A percentile compares a stretch with the other conserved stretches of the same genome.
Conservation (phyloP, 106 monocot genomes). For the Dendrobium catenatum region DNA sequence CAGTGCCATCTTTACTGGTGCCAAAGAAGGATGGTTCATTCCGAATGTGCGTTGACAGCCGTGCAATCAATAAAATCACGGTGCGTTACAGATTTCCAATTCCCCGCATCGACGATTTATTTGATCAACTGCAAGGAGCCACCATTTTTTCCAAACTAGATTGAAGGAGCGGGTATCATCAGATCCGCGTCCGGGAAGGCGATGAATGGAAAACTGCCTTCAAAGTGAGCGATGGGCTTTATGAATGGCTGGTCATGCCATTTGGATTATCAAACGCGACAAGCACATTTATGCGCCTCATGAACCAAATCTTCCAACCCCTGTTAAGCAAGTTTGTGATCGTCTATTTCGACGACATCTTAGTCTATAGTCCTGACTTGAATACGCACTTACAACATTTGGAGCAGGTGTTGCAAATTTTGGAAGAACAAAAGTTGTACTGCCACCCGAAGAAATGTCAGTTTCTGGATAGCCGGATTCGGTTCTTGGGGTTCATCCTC, state of each 20-base stretch:
- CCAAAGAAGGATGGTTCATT: not conserved
- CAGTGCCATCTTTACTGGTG: not conserved
- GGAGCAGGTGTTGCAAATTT: not conserved
- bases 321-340: not conserved
- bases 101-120: not conserved
- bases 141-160: not conserved
- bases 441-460: slow-evolving; percentile 7
- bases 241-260: slow-evolving; percentile 1
- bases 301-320: not conserved
- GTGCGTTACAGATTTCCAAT: not conserved
- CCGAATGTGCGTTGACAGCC: not conserved
- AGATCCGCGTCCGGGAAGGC: not conserved
- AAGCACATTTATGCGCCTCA: not conserved
- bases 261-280: not conserved
- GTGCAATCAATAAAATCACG: not conserved
- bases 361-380: not conserved
- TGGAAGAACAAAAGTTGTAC: not conserved
- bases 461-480: not conserved
- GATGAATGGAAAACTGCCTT: not conserved
- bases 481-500: not conserved
- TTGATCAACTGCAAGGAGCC: not conserved
- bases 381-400: not conserved
- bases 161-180: too few relatives aligned
- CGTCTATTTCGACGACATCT: slow-evolving; percentile 8
- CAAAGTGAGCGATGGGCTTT: not conserved